These are phyloP conservation scores for Kodamaea sp. DNA, from an alignment of 1,139 yeast genomes.

Conservation along the genomic window DNA sequence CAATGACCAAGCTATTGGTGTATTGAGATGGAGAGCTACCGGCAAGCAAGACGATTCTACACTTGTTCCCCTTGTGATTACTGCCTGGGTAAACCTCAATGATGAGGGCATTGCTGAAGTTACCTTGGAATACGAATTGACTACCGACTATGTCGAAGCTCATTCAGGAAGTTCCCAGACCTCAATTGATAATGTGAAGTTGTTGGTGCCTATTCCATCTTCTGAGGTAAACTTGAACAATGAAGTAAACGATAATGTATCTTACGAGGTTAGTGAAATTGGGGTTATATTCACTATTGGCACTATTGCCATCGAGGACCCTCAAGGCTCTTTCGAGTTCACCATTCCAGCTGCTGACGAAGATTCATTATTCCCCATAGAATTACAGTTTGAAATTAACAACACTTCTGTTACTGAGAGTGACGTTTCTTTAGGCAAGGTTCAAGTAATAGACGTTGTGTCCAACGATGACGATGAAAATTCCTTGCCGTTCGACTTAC, in stretches of 20 bases:
- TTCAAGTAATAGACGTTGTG: constrained; percentile 45
- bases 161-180: constrained; percentile 32
- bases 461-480: constrained; percentile 40
- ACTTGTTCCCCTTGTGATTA: constrained; percentile 70
- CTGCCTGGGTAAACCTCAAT: constrained; percentile 80
- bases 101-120: constrained; percentile 64
- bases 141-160: constrained; percentile 37
- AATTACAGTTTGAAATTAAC: constrained; percentile 49
- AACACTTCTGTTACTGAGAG: constrained; percentile 39
- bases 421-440: constrained; percentile 43
- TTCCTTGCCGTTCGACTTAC: constrained; percentile 72
- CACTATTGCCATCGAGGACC: constrained; percentile 48
- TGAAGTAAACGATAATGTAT: constrained; percentile 44
- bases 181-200: constrained; percentile 54
- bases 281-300: constrained; percentile 62
- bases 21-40: constrained; percentile 83
- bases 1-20: constrained; percentile 87
- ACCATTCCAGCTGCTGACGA: constrained; percentile 74
- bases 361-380: constrained; percentile 88
- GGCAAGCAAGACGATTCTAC: constrained; percentile 60
- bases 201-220: constrained; percentile 67
- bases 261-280: constrained; percentile 53
- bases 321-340: constrained; percentile 80
- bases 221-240: constrained; percentile 57
- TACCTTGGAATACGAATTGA: constrained; percentile 84